phyloP scores from a whole-genome alignment of 2,329 filamentous ascomycete genomes.

The Fusarium odoratissimum region DNA sequence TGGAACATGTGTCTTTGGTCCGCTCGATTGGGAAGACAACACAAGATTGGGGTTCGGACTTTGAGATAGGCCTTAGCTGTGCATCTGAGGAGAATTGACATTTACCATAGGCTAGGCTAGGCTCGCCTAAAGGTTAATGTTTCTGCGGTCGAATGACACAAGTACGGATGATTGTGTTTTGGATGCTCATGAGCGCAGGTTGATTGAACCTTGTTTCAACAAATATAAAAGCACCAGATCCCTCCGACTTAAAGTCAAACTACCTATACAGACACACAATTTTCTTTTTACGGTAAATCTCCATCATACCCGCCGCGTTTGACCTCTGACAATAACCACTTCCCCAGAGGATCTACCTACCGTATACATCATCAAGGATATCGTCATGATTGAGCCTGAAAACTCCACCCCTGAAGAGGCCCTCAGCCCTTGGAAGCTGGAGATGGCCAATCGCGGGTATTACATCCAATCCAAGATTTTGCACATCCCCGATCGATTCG shows the following conservation, averaged over 20 bases:
- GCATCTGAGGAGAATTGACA: neutral
- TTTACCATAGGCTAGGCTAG: neutral
- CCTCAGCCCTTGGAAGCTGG: neutral
- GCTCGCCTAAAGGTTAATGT: neutral
- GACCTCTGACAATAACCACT: neutral
- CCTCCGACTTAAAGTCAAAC: neutral
- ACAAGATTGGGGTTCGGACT: no score
- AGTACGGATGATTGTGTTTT: neutral
- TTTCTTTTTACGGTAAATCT: neutral
- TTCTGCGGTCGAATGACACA: neutral
- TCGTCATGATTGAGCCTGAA: neutral
- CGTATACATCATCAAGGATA: neutral
- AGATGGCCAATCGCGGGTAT: neutral
- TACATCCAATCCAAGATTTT: slow-evolving; percentile 12
- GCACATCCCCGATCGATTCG: slow-evolving; percentile 11
- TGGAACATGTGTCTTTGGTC: neutral
- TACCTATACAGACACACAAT: neutral
- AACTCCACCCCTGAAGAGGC: no score
- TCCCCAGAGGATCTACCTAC: neutral
- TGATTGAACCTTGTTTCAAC: neutral
- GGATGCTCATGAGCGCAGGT: neutral
- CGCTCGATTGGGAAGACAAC: neutral
- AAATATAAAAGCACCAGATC: neutral
- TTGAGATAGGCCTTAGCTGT: neutral
- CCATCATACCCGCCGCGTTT: no score